Evolutionary conservation across 75 land plant genomes (phyloP).

Genomic region (Picea sitchensis): DNA sequence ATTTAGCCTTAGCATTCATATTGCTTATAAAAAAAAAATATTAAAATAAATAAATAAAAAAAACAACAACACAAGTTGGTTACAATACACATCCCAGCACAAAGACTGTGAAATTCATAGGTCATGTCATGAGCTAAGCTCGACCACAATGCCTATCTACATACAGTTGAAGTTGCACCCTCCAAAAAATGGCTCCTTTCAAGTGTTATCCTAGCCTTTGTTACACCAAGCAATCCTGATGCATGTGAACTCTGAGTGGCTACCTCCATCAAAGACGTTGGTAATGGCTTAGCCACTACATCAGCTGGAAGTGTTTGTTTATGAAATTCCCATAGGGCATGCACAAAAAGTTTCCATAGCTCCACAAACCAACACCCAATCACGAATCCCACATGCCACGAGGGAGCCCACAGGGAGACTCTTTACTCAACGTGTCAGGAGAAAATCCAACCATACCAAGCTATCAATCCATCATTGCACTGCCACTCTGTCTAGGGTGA

Average conservation of each 20-base stretch:
- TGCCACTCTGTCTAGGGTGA: constrained; percentile 77
- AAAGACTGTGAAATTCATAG: constrained; percentile 91
- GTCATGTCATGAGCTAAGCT: constrained; percentile 98
- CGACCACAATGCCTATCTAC: constrained; percentile 84
- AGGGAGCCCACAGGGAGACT: no score
- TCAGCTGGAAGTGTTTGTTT: constrained; percentile 75
- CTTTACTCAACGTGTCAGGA: no score
- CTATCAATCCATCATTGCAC: constrained; percentile 18
- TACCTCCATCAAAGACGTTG: constrained; percentile 83
- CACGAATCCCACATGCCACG: no score
- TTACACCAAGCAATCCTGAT: constrained; percentile 80
- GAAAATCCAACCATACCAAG: no score
- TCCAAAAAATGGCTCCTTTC: constrained; percentile 81
- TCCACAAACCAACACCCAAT: constrained; percentile 65
- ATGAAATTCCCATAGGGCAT: constrained; percentile 94
- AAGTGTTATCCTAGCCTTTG: constrained; percentile 98
- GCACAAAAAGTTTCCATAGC: constrained; percentile 95
- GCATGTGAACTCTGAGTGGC: constrained; percentile 79
- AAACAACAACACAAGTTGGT: no score
- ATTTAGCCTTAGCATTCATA: no score
- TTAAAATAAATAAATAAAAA: no score
- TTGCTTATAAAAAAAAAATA: no score
- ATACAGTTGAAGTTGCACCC: constrained; percentile 83
- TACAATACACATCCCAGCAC: constrained; percentile 45
- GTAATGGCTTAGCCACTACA: constrained; percentile 86